Conservation (phyloP, 805 yeast species). For the Zygotorulaspora florentina region DNA sequence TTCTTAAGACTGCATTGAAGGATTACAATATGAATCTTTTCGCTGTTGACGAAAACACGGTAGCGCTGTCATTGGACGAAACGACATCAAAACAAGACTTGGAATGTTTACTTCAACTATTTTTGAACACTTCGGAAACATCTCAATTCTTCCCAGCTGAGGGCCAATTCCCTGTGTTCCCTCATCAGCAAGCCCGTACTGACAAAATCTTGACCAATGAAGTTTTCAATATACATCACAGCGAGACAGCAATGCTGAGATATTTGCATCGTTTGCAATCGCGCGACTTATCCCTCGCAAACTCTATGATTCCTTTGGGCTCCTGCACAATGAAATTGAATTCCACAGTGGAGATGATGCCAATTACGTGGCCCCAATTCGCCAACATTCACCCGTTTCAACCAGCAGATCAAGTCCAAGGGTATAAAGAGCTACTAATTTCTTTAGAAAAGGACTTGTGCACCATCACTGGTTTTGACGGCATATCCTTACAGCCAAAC, state of each 20-base stretch:
- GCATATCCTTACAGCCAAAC: slow-evolving; percentile 90
- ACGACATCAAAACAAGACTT: slow-evolving; percentile 67
- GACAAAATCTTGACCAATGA: slow-evolving; percentile 62
- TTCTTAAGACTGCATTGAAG: slow-evolving; percentile 55
- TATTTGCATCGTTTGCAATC: slow-evolving; percentile 80
- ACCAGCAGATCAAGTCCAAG: slow-evolving; percentile 83
- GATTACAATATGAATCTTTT: slow-evolving; percentile 70
- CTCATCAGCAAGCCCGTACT: slow-evolving; percentile 47
- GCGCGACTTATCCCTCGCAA: slow-evolving; percentile 88
- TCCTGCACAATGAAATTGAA: slow-evolving; percentile 98
- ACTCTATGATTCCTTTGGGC: slow-evolving; percentile 96
- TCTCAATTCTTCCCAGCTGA: slow-evolving; percentile 5
- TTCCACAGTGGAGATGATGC: slow-evolving; percentile 91
- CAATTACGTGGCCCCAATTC: slow-evolving; percentile 93
- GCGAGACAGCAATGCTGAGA: slow-evolving; percentile 92
- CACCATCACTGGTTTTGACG: slow-evolving; percentile 89
- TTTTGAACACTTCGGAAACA: slow-evolving; percentile 40
- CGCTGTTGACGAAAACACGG: slow-evolving; percentile 54
- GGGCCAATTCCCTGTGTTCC: slow-evolving; percentile 46
- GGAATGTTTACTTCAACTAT: slow-evolving; percentile 50
- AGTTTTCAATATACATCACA: slow-evolving; percentile 83
- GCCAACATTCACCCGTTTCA: slow-evolving; percentile 87
- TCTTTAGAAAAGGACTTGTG: slow-evolving; percentile 83
- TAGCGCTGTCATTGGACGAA: slow-evolving; percentile 89
- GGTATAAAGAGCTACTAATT: slow-evolving; percentile 68